Conservation (phyloP, 2,329 filamentous ascomycete species). For the Didymella arachidicola region DNA sequence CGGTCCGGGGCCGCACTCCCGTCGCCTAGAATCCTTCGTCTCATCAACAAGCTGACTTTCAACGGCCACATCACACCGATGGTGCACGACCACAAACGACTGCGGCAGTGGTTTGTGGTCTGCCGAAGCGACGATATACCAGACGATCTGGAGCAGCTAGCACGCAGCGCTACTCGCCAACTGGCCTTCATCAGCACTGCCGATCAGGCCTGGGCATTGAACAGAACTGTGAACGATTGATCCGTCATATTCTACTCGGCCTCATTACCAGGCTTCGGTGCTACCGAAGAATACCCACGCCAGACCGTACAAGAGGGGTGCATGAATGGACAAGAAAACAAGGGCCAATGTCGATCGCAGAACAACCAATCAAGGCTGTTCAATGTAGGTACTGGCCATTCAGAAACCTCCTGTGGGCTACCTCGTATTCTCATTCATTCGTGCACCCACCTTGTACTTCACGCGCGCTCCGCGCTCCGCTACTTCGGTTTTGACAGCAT, state of each 20-base stretch:
- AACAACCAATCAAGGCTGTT: too few species aligned
- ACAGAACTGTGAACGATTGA: not conserved
- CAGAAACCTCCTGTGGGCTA: too few species aligned
- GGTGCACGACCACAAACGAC: conserved; percentile 1
- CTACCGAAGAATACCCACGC: conserved; percentile 4
- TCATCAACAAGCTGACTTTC: not conserved
- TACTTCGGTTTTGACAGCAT: conserved; percentile 6
- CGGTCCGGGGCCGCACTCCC: not conserved
- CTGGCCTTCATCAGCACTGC: conserved; percentile 4
- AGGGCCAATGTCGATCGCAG: too few species aligned
- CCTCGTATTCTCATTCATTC: too few species aligned
- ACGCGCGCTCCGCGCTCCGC: conserved; percentile 3
- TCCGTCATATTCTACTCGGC: conserved; percentile 9
- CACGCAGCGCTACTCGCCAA: conserved; percentile 12
- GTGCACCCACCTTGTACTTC: too few species aligned
- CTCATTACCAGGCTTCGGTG: conserved; percentile 13
- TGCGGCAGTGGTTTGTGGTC: not conserved
- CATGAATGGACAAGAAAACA: too few species aligned
- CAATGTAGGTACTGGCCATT: too few species aligned
- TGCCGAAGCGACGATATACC: conserved; percentile 4
- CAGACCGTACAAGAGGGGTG: too few species aligned
- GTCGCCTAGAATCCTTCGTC: not conserved
- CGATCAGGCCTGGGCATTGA: not conserved
- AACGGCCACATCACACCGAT: conserved; percentile 13
- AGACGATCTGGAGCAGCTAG: conserved; percentile 10